A percentile compares a stretch with the other conserved stretches of the same genome.
Evolutionary conservation across 2,329 filamentous ascomycete species (phyloP).

Genomic region (Dendrostoma leiphaemia): DNA sequence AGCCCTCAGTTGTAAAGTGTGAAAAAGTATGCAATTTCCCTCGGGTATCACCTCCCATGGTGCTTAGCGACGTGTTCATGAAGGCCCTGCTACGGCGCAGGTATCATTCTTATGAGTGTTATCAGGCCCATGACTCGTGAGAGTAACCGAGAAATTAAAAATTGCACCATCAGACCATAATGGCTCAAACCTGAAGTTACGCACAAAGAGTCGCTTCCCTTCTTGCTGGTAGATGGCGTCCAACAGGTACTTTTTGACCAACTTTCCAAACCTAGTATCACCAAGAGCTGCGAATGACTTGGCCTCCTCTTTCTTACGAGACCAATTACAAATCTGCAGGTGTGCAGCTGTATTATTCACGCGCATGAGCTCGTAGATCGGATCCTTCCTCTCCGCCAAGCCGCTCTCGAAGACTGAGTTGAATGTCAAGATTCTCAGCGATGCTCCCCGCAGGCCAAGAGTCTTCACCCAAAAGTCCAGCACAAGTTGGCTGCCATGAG

Average conservation of each 20-base stretch:
- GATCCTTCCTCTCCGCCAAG: background rate
- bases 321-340: background rate
- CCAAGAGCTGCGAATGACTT: background rate
- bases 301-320: background rate
- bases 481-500: background rate
- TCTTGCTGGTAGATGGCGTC: too few species aligned
- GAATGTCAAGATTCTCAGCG: background rate
- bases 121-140: too few species aligned
- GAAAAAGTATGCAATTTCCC: too few species aligned
- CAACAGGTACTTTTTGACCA: background rate
- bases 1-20: too few species aligned
- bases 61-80: too few species aligned
- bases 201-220: too few species aligned
- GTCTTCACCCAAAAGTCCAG: background rate
- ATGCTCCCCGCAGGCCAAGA: background rate
- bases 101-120: too few species aligned
- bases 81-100: too few species aligned
- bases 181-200: too few species aligned
- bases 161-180: too few species aligned
- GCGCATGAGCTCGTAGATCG: background rate
- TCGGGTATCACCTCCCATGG: too few species aligned
- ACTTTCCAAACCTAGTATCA: background rate
- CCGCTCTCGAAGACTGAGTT: background rate
- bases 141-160: too few species aligned
- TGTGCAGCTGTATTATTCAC: background rate